Evolutionary conservation across 2,329 filamentous ascomycete species (phyloP), one percentile per base, ranked within the genome.

Genomic region (Claviceps fusiformis): DNA sequence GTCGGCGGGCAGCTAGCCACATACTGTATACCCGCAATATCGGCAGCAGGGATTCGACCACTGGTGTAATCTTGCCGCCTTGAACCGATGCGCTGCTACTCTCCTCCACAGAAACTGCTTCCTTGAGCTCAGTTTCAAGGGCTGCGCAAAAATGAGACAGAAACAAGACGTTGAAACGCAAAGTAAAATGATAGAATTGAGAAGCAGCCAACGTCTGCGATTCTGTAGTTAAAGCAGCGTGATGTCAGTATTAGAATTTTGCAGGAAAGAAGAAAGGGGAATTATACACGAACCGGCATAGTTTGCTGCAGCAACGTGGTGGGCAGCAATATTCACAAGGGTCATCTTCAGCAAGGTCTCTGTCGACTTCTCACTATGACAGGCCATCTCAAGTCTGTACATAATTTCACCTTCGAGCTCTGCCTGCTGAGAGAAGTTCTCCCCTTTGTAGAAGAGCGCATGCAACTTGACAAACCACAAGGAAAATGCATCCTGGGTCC

Each of bases 391-490:
- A 43, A 95, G 73, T 52, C 90, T 86, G 62, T 86, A 84, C 57
- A 95, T 75, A 13, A 97, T 86, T 67, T 95, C 89, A 56, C 82
- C 82, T 68, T 96, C 91, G 33, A 96, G 74, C 66, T 95, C 90
- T 54, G 85, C 80, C 59, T 90, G 86, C 58, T 85, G 82, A 0
- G 81, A 72, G 62, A 93, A 91, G 48, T 83, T 78, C 57, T 85
- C 77, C 37, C 89, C 90, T 58, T 84, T 84, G 70, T 87, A 92
- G 68, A 88, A 92, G 64, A 86, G 83, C 50, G 89, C 89, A 66
- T 96, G 92, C 47, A 96, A 78, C 61, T 86, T 84, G 57, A 92
- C 80, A 63, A 96, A 95, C 85, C 90, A 93, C 53, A 82, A 81
- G 50, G 85, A 75, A 55, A 95, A 78, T 41, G 83, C 81, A 60